Evolutionary conservation across 176 grass and related monocot species (phyloP).

Genomic region (Oryza coarctata): DNA sequence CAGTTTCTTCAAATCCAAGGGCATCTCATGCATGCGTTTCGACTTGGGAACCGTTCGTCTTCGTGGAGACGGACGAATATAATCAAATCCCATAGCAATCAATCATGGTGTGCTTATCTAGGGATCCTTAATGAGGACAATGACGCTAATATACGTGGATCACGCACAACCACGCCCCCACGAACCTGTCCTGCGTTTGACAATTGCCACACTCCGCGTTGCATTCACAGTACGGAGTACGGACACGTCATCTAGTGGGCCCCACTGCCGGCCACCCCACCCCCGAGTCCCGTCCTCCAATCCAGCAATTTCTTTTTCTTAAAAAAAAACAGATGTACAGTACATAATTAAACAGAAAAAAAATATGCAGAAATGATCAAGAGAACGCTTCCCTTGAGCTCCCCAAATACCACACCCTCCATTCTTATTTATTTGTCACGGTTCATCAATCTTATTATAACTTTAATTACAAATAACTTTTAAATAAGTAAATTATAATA

Average conservation of each 20-base stretch:
- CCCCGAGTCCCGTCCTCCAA: background rate
- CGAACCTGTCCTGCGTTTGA: background rate
- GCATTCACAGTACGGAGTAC: background rate
- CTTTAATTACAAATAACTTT: too few relatives aligned
- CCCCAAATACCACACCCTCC: too few relatives aligned
- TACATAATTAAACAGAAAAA: too few relatives aligned
- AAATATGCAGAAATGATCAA: too few relatives aligned
- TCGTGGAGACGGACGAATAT: background rate
- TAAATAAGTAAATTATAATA: too few relatives aligned
- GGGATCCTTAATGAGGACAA: background rate
- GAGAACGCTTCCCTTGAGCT: too few relatives aligned
- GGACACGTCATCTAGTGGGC: background rate
- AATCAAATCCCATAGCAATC: background rate
- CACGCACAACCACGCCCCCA: background rate
- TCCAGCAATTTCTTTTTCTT: background rate
- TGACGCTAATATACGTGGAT: constrained; percentile 13
- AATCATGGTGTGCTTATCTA: background rate
- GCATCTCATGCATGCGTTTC: background rate
- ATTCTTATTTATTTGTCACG: too few relatives aligned
- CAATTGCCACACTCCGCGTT: background rate
- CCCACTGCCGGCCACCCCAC: background rate
- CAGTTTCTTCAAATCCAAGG: background rate
- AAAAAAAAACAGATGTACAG: too few relatives aligned
- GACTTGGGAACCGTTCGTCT: background rate
- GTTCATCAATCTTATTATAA: too few relatives aligned